Conservation (phyloP, 2,329 filamentous ascomycete genomes). For the Dothiorella sarmentorum region DNA sequence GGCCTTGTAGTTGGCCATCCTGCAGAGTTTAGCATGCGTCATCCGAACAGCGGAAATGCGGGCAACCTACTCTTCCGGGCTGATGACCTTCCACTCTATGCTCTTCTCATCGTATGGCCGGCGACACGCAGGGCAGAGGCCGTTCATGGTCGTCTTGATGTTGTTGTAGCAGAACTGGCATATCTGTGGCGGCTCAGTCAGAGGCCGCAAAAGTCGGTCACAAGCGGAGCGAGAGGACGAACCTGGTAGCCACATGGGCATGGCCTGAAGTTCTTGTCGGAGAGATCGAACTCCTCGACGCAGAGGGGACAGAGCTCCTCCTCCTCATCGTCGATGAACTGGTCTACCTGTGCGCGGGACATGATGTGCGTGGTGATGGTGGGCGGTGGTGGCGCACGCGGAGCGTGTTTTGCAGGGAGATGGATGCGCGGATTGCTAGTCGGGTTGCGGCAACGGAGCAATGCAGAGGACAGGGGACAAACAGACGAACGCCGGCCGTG, state of each 20-base stretch:
- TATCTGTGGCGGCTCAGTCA: slow-evolving; percentile 57
- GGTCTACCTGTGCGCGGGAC: slow-evolving; percentile 49
- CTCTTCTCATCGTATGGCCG: slow-evolving; percentile 94
- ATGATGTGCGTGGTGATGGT: slow-evolving; percentile 32
- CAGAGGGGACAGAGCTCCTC: slow-evolving; percentile 77
- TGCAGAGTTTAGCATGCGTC: slow-evolving; percentile 35
- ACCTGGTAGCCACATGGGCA: slow-evolving; percentile 99
- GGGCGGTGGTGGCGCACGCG: slow-evolving; percentile 14
- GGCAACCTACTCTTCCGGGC: slow-evolving; percentile 79
- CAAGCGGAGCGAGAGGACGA: slow-evolving; percentile 33
- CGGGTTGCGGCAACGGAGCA: neutral
- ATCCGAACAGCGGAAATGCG: slow-evolving; percentile 14
- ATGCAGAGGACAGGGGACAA: slow-evolving; percentile 10
- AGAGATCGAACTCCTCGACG: slow-evolving; percentile 97
- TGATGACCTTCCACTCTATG: slow-evolving; percentile 94
- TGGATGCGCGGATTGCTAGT: neutral
- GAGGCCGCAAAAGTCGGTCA: slow-evolving; percentile 4
- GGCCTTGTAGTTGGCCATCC: slow-evolving; percentile 70
- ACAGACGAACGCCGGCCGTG: slow-evolving; percentile 18
- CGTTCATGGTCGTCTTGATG: slow-evolving; percentile 97
- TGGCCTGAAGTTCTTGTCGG: slow-evolving; percentile 92
- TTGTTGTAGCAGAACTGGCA: slow-evolving; percentile 99
- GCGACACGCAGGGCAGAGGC: slow-evolving; percentile 93
- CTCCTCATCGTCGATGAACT: slow-evolving; percentile 54
- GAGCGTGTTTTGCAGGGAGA: slow-evolving; percentile 13